Evolutionary conservation across 2,329 filamentous ascomycete species (phyloP).

Genomic region (Calonectria pseudoturangicola): DNA sequence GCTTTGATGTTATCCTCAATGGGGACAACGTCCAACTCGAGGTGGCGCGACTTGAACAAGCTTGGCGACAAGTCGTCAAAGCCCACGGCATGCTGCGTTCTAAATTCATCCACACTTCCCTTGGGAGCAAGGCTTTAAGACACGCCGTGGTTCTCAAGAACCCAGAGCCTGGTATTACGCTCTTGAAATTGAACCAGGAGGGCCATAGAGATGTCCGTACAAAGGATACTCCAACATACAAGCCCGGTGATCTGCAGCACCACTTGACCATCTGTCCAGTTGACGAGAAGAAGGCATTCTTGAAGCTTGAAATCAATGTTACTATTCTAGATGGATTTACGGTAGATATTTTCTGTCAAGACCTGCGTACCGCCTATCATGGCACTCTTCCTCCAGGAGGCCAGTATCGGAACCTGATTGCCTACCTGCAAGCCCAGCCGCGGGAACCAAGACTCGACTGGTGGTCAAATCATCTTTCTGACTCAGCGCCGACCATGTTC

Average conservation of each 20-base stretch:
- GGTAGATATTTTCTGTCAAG: constrained; percentile 53
- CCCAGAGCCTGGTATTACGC: background rate
- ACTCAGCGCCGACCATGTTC: background rate
- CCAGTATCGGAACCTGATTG: constrained; percentile 25
- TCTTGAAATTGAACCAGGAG: background rate
- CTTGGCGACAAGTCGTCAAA: constrained; percentile 34
- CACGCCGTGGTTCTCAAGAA: constrained; percentile 34
- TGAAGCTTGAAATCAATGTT: constrained; percentile 57
- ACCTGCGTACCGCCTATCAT: constrained; percentile 55
- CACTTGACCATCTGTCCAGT: constrained; percentile 44
- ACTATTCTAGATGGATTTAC: constrained; percentile 57
- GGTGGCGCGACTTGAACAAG: constrained; percentile 17
- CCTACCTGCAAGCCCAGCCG: constrained; percentile 22
- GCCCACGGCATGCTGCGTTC: constrained; percentile 35
- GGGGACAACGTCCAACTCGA: constrained; percentile 14
- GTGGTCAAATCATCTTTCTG: background rate
- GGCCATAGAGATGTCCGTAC: background rate
- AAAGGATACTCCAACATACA: background rate
- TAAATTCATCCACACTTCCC: constrained; percentile 29
- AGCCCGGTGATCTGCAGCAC: constrained; percentile 27
- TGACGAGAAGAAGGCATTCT: constrained; percentile 26
- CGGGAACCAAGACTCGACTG: background rate
- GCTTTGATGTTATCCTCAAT: background rate
- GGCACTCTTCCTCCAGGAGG: constrained; percentile 2
- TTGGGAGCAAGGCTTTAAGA: constrained; percentile 24